Percentiles rank a stretch among this genome's conserved stretches.
These are phyloP conservation scores for Globisporangium abappressorium DNA, from an alignment of 352 stramenopile genomes.

Conservation along the genomic window DNA sequence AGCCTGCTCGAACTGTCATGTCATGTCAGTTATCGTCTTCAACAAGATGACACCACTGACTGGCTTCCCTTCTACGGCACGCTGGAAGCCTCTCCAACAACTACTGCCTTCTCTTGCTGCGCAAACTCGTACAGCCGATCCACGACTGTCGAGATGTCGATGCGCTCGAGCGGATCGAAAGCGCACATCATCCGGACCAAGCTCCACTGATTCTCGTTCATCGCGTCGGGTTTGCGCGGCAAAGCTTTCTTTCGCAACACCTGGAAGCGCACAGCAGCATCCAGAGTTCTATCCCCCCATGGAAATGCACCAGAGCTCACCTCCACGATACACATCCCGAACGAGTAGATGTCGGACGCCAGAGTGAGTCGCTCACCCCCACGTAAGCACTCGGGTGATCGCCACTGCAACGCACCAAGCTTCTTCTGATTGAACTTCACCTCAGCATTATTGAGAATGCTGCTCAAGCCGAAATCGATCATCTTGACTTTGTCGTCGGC, in stretches of 20 bases:
- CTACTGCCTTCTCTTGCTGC: neutral
- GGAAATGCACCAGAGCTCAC: conserved; percentile 3
- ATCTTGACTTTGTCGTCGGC: conserved; percentile 10
- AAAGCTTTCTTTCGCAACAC: conserved; percentile 4
- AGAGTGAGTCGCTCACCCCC: neutral
- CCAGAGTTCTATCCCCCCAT: neutral
- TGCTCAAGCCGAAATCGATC: conserved; percentile 16
- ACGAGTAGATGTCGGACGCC: conserved; percentile 18
- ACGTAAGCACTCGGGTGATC: conserved; percentile 4
- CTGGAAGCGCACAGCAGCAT: neutral
- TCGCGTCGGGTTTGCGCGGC: neutral
- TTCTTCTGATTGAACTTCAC: neutral
- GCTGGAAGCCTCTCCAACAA: neutral
- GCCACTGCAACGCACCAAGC: neutral
- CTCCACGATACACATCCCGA: conserved; percentile 23
- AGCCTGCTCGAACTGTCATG: too few relatives aligned
- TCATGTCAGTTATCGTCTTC: too few relatives aligned
- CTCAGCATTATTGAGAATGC: conserved; percentile 3
- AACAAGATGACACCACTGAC: too few relatives aligned
- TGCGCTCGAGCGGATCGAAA: neutral
- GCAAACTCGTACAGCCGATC: conserved; percentile 7
- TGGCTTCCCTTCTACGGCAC: neutral
- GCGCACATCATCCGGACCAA: conserved; percentile 12
- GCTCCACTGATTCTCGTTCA: conserved; percentile 8
- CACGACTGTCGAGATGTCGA: conserved; percentile 2